Evolutionary conservation across 1,139 yeast species (phyloP).

Genomic region (Sugiyamaella sp.): DNA sequence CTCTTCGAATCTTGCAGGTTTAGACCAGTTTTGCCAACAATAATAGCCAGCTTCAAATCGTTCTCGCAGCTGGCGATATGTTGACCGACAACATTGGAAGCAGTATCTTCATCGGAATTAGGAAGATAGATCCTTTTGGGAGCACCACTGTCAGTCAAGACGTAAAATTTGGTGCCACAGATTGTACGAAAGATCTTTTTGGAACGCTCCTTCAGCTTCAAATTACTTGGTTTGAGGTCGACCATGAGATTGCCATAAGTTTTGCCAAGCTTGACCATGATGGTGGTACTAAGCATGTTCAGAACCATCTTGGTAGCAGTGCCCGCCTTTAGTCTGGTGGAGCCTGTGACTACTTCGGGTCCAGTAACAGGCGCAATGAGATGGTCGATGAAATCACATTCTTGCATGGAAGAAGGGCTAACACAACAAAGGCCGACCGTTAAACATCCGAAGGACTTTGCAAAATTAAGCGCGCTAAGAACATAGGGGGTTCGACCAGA

Average conservation of each 20-base stretch:
- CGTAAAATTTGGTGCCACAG: slow-evolving; percentile 26
- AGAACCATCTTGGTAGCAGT: slow-evolving; percentile 38
- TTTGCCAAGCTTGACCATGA: slow-evolving; percentile 36
- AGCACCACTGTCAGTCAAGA: slow-evolving; percentile 6
- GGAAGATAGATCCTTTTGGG: slow-evolving; percentile 6
- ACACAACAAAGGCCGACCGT: slow-evolving; percentile 37
- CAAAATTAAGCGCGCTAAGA: slow-evolving; percentile 31
- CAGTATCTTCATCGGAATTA: slow-evolving; percentile 6
- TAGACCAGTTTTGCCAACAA: slow-evolving; percentile 35
- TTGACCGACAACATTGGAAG: slow-evolving; percentile 15
- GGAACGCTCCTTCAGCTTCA: slow-evolving; percentile 33
- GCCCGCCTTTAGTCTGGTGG: slow-evolving; percentile 38
- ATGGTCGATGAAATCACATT: slow-evolving; percentile 28
- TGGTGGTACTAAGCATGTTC: slow-evolving; percentile 35
- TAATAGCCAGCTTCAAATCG: slow-evolving; percentile 33
- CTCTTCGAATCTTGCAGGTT: slow-evolving; percentile 26
- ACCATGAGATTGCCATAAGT: slow-evolving; percentile 38
- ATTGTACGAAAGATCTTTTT: slow-evolving; percentile 30
- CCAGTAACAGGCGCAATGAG: slow-evolving; percentile 35
- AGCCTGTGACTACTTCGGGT: slow-evolving; percentile 37
- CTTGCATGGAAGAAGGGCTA: slow-evolving; percentile 30
- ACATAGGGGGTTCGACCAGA: slow-evolving; percentile 40
- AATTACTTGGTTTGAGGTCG: slow-evolving; percentile 34
- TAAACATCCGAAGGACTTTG: slow-evolving; percentile 30
- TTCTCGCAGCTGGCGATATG: slow-evolving; percentile 28